A percentile compares a stretch with the other conserved stretches of the same genome.
These are phyloP conservation scores for Cornus kousa DNA, from an alignment of 148 eudicot species.

Conservation along the genomic window DNA sequence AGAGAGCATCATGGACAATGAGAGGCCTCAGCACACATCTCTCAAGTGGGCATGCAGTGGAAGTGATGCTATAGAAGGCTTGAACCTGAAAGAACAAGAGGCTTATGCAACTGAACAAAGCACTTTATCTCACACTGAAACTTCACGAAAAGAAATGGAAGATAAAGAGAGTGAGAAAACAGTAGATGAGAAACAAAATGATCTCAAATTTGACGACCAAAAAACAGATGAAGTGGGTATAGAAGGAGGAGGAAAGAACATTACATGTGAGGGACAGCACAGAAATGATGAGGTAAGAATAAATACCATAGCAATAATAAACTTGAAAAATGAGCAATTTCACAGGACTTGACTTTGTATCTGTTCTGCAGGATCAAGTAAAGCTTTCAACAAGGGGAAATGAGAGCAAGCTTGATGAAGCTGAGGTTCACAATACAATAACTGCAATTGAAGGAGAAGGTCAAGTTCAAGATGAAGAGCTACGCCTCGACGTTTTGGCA, in stretches of 20 bases:
- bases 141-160: conserved; percentile 12
- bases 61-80: conserved; percentile 2
- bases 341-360: neutral
- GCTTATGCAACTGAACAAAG: neutral
- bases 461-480: conserved; percentile 15
- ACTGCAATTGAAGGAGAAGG: conserved; percentile 20
- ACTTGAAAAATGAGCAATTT: neutral
- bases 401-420: conserved; percentile 12
- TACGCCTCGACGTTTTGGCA: conserved; percentile 9
- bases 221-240: conserved; percentile 4
- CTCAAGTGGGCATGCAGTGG: conserved; percentile 2
- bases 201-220: conserved; percentile 5
- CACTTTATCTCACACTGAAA: conserved; percentile 1
- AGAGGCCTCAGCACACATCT: conserved; percentile 3
- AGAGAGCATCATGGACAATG: conserved; percentile 6
- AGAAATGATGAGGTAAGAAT: conserved; percentile 25
- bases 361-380: conserved; percentile 28
- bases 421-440: conserved; percentile 1
- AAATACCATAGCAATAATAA: conserved; percentile 5
- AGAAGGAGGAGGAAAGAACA: conserved; percentile 13
- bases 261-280: conserved; percentile 11
- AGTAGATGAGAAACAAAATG: neutral
- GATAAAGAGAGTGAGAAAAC: conserved; percentile 6
- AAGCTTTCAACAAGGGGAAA: conserved; percentile 4
- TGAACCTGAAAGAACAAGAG: conserved; percentile 16